Evolutionary conservation across 306 rosid genomes (phyloP).

Genomic region (Prunus armeniaca): DNA sequence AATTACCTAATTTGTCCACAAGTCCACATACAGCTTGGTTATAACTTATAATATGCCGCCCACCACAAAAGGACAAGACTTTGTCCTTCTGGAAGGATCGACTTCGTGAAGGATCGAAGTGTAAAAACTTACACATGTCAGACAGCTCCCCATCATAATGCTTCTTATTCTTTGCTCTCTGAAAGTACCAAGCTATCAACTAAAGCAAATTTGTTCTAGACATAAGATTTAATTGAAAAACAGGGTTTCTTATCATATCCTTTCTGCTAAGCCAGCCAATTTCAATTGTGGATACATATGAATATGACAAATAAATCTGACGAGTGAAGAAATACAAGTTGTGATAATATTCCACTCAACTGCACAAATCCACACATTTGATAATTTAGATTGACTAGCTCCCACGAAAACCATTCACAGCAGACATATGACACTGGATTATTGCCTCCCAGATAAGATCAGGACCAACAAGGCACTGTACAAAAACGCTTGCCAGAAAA

Average conservation of each 20-base stretch:
- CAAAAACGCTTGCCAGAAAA: background rate
- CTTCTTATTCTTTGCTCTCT: slow-evolving; percentile 51
- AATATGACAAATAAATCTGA: background rate
- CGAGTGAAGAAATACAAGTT: background rate
- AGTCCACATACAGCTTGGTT: slow-evolving; percentile 91
- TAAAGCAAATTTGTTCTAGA: slow-evolving; percentile 13
- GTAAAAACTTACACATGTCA: slow-evolving; percentile 83
- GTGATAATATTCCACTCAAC: background rate
- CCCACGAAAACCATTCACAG: too few relatives aligned
- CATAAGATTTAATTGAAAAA: background rate
- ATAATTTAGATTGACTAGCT: background rate
- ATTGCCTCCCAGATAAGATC: too few relatives aligned
- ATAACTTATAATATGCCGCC: slow-evolving; percentile 89
- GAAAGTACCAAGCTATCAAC: slow-evolving; percentile 25
- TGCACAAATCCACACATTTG: background rate
- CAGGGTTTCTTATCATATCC: background rate
- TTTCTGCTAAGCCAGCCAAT: background rate
- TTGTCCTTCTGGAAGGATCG: slow-evolving; percentile 98
- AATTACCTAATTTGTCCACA: slow-evolving; percentile 82
- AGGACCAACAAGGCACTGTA: background rate
- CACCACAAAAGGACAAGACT: slow-evolving; percentile 92
- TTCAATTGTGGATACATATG: background rate
- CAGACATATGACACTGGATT: background rate
- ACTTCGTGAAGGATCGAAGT: slow-evolving; percentile 75
- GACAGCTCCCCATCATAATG: slow-evolving; percentile 71